phyloP scores from a whole-genome alignment of 768 basidiomycete genomes.

The Tephrocybe sp. region DNA sequence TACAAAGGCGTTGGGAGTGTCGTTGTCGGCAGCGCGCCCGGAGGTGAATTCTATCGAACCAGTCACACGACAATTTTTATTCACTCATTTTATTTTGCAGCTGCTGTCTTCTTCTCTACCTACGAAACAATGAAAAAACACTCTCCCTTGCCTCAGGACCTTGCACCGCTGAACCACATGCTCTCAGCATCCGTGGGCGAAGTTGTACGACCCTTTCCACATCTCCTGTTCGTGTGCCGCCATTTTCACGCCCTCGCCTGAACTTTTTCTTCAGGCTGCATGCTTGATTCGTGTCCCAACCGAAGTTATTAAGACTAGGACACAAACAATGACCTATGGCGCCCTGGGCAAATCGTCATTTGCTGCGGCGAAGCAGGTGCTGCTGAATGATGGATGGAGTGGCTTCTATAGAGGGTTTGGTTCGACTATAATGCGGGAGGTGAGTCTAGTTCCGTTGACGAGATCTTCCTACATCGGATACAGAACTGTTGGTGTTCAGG shows the following conservation, averaged over 20 bases:
- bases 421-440: conserved; percentile 64
- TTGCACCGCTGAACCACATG: conserved; percentile 63
- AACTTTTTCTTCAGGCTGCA: conserved; percentile 56
- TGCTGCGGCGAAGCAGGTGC: conserved; percentile 54
- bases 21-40: no score
- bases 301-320: conserved; percentile 93
- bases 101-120: conserved; percentile 92
- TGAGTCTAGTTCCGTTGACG: conserved; percentile 18
- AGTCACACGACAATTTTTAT: no score
- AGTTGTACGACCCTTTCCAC: conserved; percentile 41
- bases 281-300: conserved; percentile 95
- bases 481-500: no score
- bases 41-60: no score
- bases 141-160: conserved; percentile 60
- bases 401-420: conserved; percentile 92
- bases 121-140: conserved; percentile 86
- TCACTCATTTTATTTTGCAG: conserved; percentile 51
- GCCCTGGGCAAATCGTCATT: conserved; percentile 56
- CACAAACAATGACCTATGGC: conserved; percentile 81
- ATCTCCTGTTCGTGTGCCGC: conserved; percentile 12
- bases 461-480: no score
- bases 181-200: conserved; percentile 59
- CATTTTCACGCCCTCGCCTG: conserved; percentile 11
- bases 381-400: conserved; percentile 60
- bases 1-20: no score